Evolutionary conservation across 2,329 filamentous ascomycete genomes (phyloP).

Genomic region (Xylaria sp.): DNA sequence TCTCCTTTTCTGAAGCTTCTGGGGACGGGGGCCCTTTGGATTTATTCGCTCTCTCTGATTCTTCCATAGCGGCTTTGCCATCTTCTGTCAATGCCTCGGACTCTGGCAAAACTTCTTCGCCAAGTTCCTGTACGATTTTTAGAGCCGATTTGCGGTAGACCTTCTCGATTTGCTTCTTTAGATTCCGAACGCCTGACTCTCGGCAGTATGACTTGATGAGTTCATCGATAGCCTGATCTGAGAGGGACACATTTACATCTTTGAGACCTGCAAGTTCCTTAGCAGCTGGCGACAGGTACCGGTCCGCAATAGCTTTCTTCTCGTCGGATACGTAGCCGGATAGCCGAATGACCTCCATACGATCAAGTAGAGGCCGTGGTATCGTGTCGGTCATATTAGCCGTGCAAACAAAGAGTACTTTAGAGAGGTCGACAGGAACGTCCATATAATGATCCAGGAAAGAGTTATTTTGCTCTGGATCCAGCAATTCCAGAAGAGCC

Average conservation of each 20-base stretch:
- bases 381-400: slow-evolving; percentile 99
- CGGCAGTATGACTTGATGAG: slow-evolving; percentile 99
- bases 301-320: slow-evolving; percentile 98
- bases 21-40: slow-evolving; percentile 55
- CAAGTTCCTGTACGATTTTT: slow-evolving; percentile 95
- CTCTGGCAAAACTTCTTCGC: slow-evolving; percentile 84
- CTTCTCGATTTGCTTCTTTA: slow-evolving; percentile 99
- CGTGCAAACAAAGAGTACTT: slow-evolving; percentile 98
- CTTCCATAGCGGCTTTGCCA: slow-evolving; percentile 80
- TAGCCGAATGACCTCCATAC: slow-evolving; percentile 97
- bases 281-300: slow-evolving; percentile 92
- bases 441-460: slow-evolving; percentile 99
- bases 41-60: slow-evolving; percentile 75
- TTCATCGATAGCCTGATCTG: slow-evolving; percentile 89
- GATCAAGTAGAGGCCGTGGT: slow-evolving; percentile 89
- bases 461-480: slow-evolving; percentile 96
- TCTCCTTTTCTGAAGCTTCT: slow-evolving; percentile 66
- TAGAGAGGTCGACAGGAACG: slow-evolving; percentile 95
- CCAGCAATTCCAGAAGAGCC: slow-evolving; percentile 90
- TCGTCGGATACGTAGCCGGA: slow-evolving; percentile 98
- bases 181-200: slow-evolving; percentile 94
- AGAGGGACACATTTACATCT: slow-evolving; percentile 88
- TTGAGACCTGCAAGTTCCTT: slow-evolving; percentile 93
- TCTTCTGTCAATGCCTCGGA: slow-evolving; percentile 85
- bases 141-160: slow-evolving; percentile 97